Base-by-base conservation (phyloP, 2,329 filamentous ascomycete genomes). In the Cadophora gregata region DNA sequence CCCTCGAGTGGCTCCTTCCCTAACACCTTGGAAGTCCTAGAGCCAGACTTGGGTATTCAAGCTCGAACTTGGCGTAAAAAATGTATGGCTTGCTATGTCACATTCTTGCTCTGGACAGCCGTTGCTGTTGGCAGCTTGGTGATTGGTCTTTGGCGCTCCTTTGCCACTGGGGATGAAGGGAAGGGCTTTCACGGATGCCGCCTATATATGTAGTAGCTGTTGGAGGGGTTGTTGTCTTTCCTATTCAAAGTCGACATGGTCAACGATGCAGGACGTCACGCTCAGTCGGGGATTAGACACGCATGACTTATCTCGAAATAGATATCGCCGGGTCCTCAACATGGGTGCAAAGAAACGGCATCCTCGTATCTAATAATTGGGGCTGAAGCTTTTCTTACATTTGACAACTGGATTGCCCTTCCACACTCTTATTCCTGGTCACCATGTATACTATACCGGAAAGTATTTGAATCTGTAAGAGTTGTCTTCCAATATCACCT, bases 131-230 rank as follows among this genome's bases (percentile, higher is more conserved):
- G 24, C 25, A 60, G 58, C 9, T 38, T 60, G 12, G 38, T 9
- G 2, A n/a, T 60, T 19, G 58, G 38, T n/a, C 58, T 60, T 31
- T n/a, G 58, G 36, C 21, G 58, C 9, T 60, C 58, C 19, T 60
- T 60, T 5, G 24, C 25, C 21, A 60, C 38, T 9, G 58, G 58
- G 10, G 58, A 60, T 29, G 58, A 60, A 29, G 58, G 58, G 1
- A 60, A 60, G 31, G 38, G 58, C 0, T 60, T n/a, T 60, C n/a
- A 60, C 58, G 14, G 58, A 60, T n/a, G 58, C 38, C 31, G 38
- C 58, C 3, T 60, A 60, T 31, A 38, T 48, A n/a, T 31, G 58
- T 48, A n/a, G 58, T 45, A 24, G 38, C 36, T 60, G 21, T 60
- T 19, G 38, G 38, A 8, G 58, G 58, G 3, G 8, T 47, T 14